These are phyloP conservation scores for Citrullus amarus DNA, from an alignment of 306 rosid genomes.

Conservation along the genomic window DNA sequence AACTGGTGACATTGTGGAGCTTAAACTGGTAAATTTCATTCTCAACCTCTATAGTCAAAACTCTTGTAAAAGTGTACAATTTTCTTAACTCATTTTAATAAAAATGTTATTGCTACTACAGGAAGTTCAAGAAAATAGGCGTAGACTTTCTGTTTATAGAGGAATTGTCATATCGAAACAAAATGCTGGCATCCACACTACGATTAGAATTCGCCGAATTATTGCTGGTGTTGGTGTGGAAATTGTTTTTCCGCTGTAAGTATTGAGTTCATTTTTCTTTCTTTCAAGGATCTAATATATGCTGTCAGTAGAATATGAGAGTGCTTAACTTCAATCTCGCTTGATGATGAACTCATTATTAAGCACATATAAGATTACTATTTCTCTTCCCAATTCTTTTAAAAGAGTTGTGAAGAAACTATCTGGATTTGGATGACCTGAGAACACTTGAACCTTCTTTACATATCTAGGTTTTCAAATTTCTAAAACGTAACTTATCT, in stretches of 20 bases:
- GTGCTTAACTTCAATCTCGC: neutral
- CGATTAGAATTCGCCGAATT: constrained; percentile 79
- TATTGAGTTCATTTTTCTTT: constrained; percentile 4
- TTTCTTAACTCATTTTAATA: neutral
- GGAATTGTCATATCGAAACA: constrained; percentile 91
- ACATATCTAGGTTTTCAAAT: neutral
- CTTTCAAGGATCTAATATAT: neutral
- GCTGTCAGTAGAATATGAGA: neutral
- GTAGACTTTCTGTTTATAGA: constrained; percentile 73
- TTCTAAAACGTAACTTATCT: neutral
- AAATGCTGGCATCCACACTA: constrained; percentile 93
- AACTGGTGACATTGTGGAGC: constrained; percentile 78
- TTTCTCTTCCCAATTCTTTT: neutral
- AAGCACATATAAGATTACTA: neutral
- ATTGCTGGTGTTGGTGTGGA: constrained; percentile 93
- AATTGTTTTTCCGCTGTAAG: constrained; percentile 90
- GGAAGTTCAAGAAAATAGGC: constrained; percentile 94
- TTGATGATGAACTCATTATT: neutral
- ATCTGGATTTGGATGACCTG: neutral
- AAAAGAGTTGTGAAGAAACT: neutral
- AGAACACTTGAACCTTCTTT: neutral
- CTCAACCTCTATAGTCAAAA: neutral
- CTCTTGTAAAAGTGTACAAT: neutral
- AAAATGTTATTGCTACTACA: constrained; percentile 17
- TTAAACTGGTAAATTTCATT: constrained; percentile 55